Base-by-base conservation (phyloP, 306 rosid species). In the Corylus avellana region DNA sequence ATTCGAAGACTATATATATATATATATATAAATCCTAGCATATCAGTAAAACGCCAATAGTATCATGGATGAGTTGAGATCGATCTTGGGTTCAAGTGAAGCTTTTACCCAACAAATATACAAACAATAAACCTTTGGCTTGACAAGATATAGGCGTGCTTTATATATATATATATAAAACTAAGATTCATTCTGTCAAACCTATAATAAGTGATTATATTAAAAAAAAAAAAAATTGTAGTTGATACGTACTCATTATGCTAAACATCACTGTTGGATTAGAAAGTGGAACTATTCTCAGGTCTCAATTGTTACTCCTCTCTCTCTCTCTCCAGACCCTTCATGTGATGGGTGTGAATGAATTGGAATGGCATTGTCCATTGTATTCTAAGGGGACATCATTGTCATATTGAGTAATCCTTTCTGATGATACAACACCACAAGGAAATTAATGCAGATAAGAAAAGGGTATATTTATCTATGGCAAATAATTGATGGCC, bases 321-420 rank as follows among this genome's bases (percentile, higher is more conserved):
- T 71, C 73, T 25, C 77, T 37, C 51, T 74, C 16, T 84, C 75
- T 81, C 62, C 62, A 63, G 35, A 13, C 50, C 73, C 35, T 71
- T 72, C 89, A 83, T 85, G 88, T 91, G 88, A 81, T 58, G 72
- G 78, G 74, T 77, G 87, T 86, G 84, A 86, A 76, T 74, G 84
- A 62, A 83, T 73, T 77, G 85, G 63, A 82, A 81, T 80, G 74
- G 20, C 57, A 16, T 47, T 76, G 66, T 16, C 74, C 77, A 75
- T 77, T 80, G 83, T 84, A 79, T 86, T 85, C 86, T 84, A 77
- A 70, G 55, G 80, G 78, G 64, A 81, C 93, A 87, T 91, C 87
- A 82, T 91, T 87, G 91, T 47, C 81, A 22, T 59, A 83, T 85
- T 80, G 91, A 83, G 90, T 12, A 75, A 75, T 44, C 77, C 92